These are phyloP conservation scores for Gnaphalium uliginosum DNA, from an alignment of 129 eudicot species.

Conservation along the genomic window DNA sequence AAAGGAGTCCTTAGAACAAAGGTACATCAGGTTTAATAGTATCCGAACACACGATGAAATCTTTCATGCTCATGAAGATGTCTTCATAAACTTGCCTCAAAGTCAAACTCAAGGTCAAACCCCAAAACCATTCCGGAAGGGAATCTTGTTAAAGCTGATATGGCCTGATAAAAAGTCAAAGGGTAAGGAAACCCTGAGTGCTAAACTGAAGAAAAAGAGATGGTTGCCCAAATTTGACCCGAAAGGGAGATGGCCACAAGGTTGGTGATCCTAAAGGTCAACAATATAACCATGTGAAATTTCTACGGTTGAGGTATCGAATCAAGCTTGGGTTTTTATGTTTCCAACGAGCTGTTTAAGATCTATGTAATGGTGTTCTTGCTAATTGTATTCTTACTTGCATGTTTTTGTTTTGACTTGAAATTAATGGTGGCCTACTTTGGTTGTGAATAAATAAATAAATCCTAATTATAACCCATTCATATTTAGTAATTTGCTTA, in stretches of 20 bases:
- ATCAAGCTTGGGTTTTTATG: slow-evolving; percentile 7
- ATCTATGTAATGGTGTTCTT: not conserved
- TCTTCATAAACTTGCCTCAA: slow-evolving; percentile 21
- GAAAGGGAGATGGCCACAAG: slow-evolving; percentile 69
- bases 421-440: not conserved
- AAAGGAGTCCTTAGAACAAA: slow-evolving; percentile 64
- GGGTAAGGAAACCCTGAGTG: slow-evolving; percentile 27
- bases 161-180: slow-evolving; percentile 37
- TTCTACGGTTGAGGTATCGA: not conserved
- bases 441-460: not conserved
- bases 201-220: slow-evolving; percentile 32
- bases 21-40: slow-evolving; percentile 54
- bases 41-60: slow-evolving; percentile 50
- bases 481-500: too few species aligned
- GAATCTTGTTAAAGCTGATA: slow-evolving; percentile 41
- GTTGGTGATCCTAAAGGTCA: slow-evolving; percentile 50
- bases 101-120: slow-evolving; percentile 11
- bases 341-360: not conserved
- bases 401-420: not conserved
- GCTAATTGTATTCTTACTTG: not conserved
- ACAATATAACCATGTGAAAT: not conserved
- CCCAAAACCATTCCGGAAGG: slow-evolving; percentile 28
- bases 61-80: slow-evolving; percentile 34
- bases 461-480: too few species aligned
- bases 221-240: slow-evolving; percentile 43